Evolutionary conservation across 176 grass and related monocot genomes (phyloP), one percentile per base, ranked within the genome.

Genomic region (Miscanthus lutarioriparius): DNA sequence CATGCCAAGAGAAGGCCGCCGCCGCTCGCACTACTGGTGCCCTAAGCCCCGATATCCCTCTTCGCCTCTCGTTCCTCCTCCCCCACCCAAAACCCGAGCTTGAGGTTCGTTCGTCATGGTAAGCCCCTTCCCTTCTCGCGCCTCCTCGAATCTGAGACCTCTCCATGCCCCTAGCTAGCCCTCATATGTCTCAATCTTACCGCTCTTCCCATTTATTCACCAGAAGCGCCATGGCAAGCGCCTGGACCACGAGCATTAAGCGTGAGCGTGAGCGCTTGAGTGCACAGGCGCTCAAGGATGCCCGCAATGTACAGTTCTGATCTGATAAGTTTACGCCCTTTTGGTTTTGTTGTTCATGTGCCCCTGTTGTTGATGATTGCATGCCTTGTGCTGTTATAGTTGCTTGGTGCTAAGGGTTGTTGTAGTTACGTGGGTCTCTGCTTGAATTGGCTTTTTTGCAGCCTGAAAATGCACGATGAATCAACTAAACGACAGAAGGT

Each of bases 381-480:
- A 10, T 9, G n/a, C 49, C 6, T 54, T 22, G 22, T 71, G 66
- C 28, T 71, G 9, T 33, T 51, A 12, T 62, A 97, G 94, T 30
- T 87, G 72, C 49, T 97, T 49, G 94, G 94, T 43, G 88, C 91
- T 56, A 97, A 94, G 81, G 94, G 90, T 4, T 12, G 40, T 62
- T 8, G 12, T 9, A 11, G 17, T 56, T 20, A 51, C 4, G 17
- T 10, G 16, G 43, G 13, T 10, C 15, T 86, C 28, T 36, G 22
- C 28, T 66, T 8, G 28, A 30, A 30, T 30, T 30, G 28, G 28
- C 28, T 30, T 30, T 30, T 30, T 30, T 30, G 28, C 28, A 98
- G 95, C 73, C 78, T 98, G 65, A 92, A 94, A 64, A 95, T 98
- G 92, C 90, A 95, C 8, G 92, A 98, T 11, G 95, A 98, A 48